Percentiles rank a stretch among this genome's conserved stretches.
phyloP scores from a whole-genome alignment of 192 early-diverging fungal species.

The Bifiguratus adelaidae region DNA sequence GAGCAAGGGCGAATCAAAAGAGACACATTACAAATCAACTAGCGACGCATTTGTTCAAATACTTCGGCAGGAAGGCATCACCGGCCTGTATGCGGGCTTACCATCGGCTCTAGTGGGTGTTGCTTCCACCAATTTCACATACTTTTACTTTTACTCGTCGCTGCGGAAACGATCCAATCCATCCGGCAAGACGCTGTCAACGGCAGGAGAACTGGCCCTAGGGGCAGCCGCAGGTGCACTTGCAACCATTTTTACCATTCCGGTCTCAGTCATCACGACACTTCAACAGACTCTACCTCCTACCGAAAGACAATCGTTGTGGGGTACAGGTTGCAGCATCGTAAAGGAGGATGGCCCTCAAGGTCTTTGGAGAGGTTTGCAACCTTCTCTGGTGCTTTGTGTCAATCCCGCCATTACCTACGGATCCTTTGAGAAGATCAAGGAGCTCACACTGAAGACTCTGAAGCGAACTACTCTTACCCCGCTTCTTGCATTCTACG shows the following conservation, averaged over 20 bases:
- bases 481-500: constrained; percentile 79
- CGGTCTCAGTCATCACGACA: constrained; percentile 90
- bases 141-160: constrained; percentile 77
- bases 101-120: constrained; percentile 72
- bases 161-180: constrained; percentile 42
- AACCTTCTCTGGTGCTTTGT: constrained; percentile 84
- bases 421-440: constrained; percentile 83
- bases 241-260: constrained; percentile 82
- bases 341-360: constrained; percentile 64
- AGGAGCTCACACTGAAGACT: constrained; percentile 42
- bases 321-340: constrained; percentile 57
- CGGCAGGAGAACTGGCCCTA: constrained; percentile 73
- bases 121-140: constrained; percentile 68
- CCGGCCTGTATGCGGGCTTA: constrained; percentile 84
- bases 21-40: constrained; percentile 49
- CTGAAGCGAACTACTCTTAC: constrained; percentile 39
- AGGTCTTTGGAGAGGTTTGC: constrained; percentile 88
- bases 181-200: constrained; percentile 51
- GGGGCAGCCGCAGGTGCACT: constrained; percentile 86
- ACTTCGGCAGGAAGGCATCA: constrained; percentile 66
- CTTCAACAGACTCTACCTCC: constrained; percentile 78
- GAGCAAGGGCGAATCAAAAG: constrained; percentile 14
- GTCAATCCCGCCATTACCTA: constrained; percentile 97
- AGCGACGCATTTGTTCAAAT: constrained; percentile 80
- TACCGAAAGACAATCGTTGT: constrained; percentile 51